Evolutionary conservation across 1,284 basidiomycete genomes (phyloP).

Genomic region (Cryptococcus maquisensis): DNA sequence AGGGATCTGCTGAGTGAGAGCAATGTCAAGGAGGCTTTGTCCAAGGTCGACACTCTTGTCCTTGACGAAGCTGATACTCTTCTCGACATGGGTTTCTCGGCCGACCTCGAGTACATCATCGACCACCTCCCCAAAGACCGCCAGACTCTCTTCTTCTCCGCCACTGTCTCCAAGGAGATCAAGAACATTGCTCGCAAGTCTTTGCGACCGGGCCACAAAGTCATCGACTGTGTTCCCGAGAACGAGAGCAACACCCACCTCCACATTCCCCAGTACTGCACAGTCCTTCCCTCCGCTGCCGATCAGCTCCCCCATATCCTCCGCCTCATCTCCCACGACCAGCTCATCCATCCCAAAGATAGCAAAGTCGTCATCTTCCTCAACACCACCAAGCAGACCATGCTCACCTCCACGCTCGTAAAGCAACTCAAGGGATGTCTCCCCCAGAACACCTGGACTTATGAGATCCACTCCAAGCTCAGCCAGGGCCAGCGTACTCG

Average conservation of each 20-base stretch:
- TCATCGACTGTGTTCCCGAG: conserved; percentile 57
- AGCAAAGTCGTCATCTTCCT: conserved; percentile 86
- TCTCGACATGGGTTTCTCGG: conserved; percentile 92
- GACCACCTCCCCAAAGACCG: conserved; percentile 66
- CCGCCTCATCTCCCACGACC: conserved; percentile 82
- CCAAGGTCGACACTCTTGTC: conserved; percentile 63
- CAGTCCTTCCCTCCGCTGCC: conserved; percentile 62
- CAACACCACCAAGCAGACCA: conserved; percentile 82
- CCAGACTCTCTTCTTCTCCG: conserved; percentile 94
- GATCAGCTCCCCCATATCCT: conserved; percentile 77
- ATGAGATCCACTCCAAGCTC: conserved; percentile 84
- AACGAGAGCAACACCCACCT: conserved; percentile 63
- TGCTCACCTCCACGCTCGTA: conserved; percentile 66
- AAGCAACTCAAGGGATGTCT: conserved; percentile 54
- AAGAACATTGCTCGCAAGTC: conserved; percentile 52
- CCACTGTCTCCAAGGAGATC: conserved; percentile 59
- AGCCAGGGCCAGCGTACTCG: conserved; percentile 62
- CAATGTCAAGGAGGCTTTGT: conserved; percentile 56
- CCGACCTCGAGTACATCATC: conserved; percentile 76
- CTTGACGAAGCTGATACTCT: conserved; percentile 95
- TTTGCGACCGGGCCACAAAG: conserved; percentile 61
- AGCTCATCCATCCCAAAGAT: conserved; percentile 62
- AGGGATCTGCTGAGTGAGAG: conserved; percentile 71
- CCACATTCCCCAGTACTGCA: conserved; percentile 80
- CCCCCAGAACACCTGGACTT: conserved; percentile 56